Percentiles rank a stretch among this genome's conserved stretches.
These are phyloP conservation scores for Leccinum incarnatum DNA, from an alignment of 768 basidiomycete species.

Conservation along the genomic window DNA sequence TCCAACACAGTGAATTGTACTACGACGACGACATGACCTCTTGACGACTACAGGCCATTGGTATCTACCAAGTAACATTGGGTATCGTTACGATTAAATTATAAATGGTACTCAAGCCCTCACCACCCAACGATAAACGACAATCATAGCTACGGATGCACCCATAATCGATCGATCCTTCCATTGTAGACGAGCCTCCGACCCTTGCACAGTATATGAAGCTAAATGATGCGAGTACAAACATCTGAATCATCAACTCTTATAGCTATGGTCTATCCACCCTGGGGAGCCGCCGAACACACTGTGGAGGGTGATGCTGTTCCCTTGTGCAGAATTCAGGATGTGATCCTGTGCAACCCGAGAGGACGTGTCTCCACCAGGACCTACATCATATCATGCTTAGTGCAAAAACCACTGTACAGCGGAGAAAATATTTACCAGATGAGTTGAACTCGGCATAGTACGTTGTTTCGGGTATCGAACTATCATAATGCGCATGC, in stretches of 20 bases:
- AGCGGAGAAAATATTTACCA: neutral
- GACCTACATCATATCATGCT: neutral
- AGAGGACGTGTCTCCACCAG: neutral
- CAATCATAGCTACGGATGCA: neutral
- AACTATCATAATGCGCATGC: neutral
- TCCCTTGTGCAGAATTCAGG: neutral
- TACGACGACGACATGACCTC: no score
- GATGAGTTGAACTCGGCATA: neutral
- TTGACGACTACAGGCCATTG: no score
- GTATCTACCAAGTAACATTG: no score
- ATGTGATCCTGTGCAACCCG: neutral
- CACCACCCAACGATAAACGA: neutral
- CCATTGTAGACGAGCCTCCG: neutral
- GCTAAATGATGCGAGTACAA: neutral
- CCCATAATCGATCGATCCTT: neutral
- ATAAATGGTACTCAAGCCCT: no score
- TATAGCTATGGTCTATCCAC: neutral
- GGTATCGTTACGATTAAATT: no score
- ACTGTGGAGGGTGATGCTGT: neutral
- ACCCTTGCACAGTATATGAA: neutral
- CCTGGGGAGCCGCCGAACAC: neutral
- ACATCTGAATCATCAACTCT: neutral
- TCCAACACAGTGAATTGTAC: constrained; percentile 59
- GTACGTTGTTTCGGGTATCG: neutral
- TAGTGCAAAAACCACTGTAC: neutral